Evolutionary conservation across 2,329 filamentous ascomycete species (phyloP).

Genomic region (Zalaria obscura): DNA sequence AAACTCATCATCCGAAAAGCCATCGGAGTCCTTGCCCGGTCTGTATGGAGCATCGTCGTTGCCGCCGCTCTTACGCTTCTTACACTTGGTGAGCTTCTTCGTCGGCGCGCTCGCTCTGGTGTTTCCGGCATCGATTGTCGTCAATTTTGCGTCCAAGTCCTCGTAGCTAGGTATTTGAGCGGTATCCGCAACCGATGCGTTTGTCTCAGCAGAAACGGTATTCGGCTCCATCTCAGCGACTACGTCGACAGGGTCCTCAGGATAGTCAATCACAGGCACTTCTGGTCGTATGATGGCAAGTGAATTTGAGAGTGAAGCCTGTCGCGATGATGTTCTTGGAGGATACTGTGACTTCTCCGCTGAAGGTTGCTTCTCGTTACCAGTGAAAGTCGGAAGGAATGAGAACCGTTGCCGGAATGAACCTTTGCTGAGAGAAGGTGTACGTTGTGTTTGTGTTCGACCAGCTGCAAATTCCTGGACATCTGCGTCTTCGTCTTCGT

Average conservation of each 20-base stretch:
- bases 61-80: slow-evolving; percentile 23
- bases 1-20: slow-evolving; percentile 2
- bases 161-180: slow-evolving; percentile 3
- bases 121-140: slow-evolving; percentile 13
- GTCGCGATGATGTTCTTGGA: not conserved
- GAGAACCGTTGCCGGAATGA: not conserved
- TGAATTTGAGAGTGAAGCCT: not conserved
- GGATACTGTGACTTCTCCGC: not conserved
- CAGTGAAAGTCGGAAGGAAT: not conserved
- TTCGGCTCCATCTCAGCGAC: no score
- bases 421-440: not conserved
- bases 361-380: not conserved
- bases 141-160: slow-evolving; percentile 15
- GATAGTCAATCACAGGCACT: no score
- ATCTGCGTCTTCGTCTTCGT: not conserved
- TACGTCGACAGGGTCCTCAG: no score
- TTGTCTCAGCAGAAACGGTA: no score
- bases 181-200: not conserved
- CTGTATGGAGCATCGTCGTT: slow-evolving; percentile 18
- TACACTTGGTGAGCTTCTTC: slow-evolving; percentile 14
- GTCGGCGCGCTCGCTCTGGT: slow-evolving; percentile 1
- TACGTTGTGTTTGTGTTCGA: not conserved
- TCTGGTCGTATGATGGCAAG: no score
- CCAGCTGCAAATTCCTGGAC: not conserved
- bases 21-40: slow-evolving; percentile 4